A percentile compares a stretch with the other conserved stretches of the same genome.
These are phyloP conservation scores for Dictyostelium brefeldianum DNA, from an alignment of 78 protist species.

Conservation along the genomic window DNA sequence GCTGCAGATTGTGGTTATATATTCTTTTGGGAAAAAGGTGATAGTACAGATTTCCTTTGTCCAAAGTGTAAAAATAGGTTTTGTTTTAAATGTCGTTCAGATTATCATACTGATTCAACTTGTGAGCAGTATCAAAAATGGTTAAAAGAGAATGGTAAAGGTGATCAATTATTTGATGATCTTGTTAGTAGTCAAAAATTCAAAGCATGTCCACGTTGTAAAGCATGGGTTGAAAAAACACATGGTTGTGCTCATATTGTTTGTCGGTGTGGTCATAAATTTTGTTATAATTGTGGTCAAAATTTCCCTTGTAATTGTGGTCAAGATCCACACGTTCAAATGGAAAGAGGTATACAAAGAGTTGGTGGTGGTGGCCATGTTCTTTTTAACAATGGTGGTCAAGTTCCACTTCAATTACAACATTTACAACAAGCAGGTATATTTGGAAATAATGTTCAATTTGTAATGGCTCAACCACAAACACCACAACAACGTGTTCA, in stretches of 20 bases:
- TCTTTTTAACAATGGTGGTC: not conserved
- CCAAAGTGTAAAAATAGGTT: slow-evolving; percentile 46
- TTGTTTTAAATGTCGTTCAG: slow-evolving; percentile 55
- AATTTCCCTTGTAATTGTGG: slow-evolving; percentile 49
- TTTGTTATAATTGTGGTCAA: slow-evolving; percentile 55
- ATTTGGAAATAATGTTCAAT: not conserved
- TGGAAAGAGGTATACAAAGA: not conserved
- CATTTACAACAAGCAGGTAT: not conserved
- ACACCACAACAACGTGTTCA: too few relatives aligned
- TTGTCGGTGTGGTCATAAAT: slow-evolving; percentile 41
- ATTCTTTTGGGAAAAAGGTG: slow-evolving; percentile 59
- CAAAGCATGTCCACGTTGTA: slow-evolving; percentile 47
- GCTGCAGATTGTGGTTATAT: slow-evolving; percentile 60
- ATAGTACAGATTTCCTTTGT: slow-evolving; percentile 36
- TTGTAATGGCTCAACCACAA: not conserved
- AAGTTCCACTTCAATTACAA: not conserved
- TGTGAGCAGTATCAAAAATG: slow-evolving; percentile 43
- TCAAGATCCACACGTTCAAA: slow-evolving; percentile 32
- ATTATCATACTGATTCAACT: slow-evolving; percentile 9
- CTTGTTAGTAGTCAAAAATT: slow-evolving; percentile 35
- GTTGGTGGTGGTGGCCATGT: not conserved
- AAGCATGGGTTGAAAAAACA: slow-evolving; percentile 7
- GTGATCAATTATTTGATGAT: slow-evolving; percentile 43
- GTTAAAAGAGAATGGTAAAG: slow-evolving; percentile 64
- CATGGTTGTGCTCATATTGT: slow-evolving; percentile 36